Percentiles rank a stretch among this genome's conserved stretches.
These are phyloP conservation scores for Codiaeum variegatum DNA, from an alignment of 441 rosid genomes.

Conservation along the genomic window DNA sequence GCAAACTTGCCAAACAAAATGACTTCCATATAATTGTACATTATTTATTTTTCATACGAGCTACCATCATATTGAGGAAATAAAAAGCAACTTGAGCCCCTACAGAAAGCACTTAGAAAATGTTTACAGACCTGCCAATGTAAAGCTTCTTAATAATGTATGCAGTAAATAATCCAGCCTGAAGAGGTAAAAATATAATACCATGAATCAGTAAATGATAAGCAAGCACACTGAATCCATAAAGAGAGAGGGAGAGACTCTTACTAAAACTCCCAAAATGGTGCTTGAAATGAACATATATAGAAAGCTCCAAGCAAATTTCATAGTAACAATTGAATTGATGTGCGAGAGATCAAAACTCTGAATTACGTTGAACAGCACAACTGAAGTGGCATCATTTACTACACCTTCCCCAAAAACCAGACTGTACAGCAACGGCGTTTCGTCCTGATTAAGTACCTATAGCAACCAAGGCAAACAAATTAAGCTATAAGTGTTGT, in stretches of 20 bases:
- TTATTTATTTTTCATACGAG: background rate
- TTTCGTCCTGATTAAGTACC: conserved; percentile 92
- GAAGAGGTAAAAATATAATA: conserved; percentile 21
- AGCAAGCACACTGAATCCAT: conserved; percentile 2
- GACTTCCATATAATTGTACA: no score
- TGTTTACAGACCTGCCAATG: conserved; percentile 61
- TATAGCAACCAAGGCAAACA: conserved; percentile 22
- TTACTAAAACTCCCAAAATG: conserved; percentile 60
- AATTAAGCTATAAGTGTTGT: background rate
- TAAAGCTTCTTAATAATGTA: conserved; percentile 74
- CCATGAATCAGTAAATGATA: background rate
- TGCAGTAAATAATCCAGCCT: conserved; percentile 89
- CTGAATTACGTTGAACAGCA: conserved; percentile 86
- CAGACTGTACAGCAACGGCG: conserved; percentile 75
- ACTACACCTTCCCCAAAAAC: conserved; percentile 97
- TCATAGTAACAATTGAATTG: conserved; percentile 42
- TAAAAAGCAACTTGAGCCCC: conserved; percentile 9
- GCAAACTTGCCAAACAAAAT: background rate
- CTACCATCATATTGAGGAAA: background rate
- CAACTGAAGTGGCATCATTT: conserved; percentile 91
- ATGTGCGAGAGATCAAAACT: conserved; percentile 67
- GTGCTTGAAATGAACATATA: conserved; percentile 78
- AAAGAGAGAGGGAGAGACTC: conserved; percentile 17
- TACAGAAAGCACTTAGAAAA: background rate
- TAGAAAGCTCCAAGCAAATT: conserved; percentile 67